These are phyloP conservation scores for Apiospora phragmitis DNA, from an alignment of 2,329 filamentous ascomycete species.

Conservation along the genomic window DNA sequence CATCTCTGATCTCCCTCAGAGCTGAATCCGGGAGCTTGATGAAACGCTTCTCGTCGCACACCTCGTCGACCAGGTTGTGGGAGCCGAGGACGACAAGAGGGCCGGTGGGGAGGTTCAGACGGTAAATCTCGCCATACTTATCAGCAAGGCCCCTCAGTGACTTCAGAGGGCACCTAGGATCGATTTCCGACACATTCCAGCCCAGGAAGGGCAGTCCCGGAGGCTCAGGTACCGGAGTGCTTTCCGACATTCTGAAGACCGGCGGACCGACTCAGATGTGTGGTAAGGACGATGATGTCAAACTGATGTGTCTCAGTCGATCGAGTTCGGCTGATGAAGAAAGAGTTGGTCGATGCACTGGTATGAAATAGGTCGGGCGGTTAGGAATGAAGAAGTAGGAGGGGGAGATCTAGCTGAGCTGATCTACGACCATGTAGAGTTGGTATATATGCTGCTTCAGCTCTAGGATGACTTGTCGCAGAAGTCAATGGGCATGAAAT, in stretches of 20 bases:
- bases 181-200: conserved; percentile 13
- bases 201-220: conserved; percentile 13
- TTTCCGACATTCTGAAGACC: conserved; percentile 2
- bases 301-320: neutral
- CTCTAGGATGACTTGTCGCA: neutral
- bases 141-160: conserved; percentile 11
- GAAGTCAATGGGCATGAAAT: conserved; percentile 5
- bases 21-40: conserved; percentile 53
- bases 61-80: conserved; percentile 54
- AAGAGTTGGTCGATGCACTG: neutral
- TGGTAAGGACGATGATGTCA: neutral
- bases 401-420: neutral
- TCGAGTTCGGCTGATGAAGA: neutral
- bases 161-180: conserved; percentile 3
- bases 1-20: conserved; percentile 33
- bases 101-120: conserved; percentile 7
- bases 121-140: conserved; percentile 15
- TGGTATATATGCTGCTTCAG: neutral
- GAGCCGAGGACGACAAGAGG: neutral
- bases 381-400: neutral
- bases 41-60: conserved; percentile 68
- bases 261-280: neutral
- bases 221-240: conserved; percentile 12
- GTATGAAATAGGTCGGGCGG: neutral
- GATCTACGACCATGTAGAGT: neutral